phyloP scores from a whole-genome alignment of 2,329 filamentous ascomycete genomes.

The Amauroascus niger region DNA sequence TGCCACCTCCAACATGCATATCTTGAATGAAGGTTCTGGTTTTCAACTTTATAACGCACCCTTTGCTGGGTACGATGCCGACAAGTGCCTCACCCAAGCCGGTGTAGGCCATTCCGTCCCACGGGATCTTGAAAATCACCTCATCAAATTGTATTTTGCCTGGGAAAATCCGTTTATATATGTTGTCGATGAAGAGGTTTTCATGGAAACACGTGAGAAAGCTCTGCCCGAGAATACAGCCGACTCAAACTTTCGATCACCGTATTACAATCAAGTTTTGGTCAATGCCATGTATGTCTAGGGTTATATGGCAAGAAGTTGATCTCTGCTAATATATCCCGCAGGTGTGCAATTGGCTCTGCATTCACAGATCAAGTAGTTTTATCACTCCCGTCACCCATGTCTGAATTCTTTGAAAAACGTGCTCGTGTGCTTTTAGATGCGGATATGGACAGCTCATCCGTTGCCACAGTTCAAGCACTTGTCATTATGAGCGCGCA shows the following conservation, averaged over 20 bases:
- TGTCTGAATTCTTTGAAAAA: slow-evolving; percentile 14
- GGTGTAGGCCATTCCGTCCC: slow-evolving; percentile 24
- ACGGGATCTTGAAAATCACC: slow-evolving; percentile 26
- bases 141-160: slow-evolving; percentile 30
- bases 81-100: slow-evolving; percentile 18
- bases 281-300: slow-evolving; percentile 16
- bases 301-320: neutral
- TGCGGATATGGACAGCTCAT: slow-evolving; percentile 34
- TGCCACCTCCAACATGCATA: slow-evolving; percentile 26
- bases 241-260: neutral
- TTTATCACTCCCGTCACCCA: slow-evolving; percentile 6
- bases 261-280: slow-evolving; percentile 15
- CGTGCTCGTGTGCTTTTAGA: slow-evolving; percentile 24
- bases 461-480: slow-evolving; percentile 34
- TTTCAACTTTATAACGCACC: slow-evolving; percentile 15
- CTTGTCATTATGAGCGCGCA: slow-evolving; percentile 31
- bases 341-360: slow-evolving; percentile 17
- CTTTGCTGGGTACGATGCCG: neutral
- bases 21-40: slow-evolving; percentile 19
- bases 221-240: slow-evolving; percentile 1
- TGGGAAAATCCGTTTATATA: slow-evolving; percentile 34
- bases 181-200: slow-evolving; percentile 26
- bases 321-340: neutral
- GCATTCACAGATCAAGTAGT: slow-evolving; percentile 14
- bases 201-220: slow-evolving; percentile 13